Base-by-base conservation (phyloP, 2,329 filamentous ascomycete species). In the Blastomyces emzantsi region DNA sequence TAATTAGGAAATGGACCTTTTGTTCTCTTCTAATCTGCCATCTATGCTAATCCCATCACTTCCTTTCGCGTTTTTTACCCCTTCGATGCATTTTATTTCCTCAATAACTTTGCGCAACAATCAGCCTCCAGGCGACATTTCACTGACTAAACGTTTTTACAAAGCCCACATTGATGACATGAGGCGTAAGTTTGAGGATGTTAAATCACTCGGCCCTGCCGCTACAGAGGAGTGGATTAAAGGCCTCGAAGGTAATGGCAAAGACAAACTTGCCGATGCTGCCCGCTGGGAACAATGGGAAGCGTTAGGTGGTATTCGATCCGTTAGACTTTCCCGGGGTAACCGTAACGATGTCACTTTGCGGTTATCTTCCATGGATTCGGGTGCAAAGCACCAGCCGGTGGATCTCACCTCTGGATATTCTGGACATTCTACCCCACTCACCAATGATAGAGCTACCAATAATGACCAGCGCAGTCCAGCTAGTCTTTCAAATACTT, bases 141-240 rank as follows among this genome's bases (percentile, higher is more conserved):
- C 83, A 43, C 77, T 90, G 25, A 82, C 80, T 13, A 93, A 92
- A 72, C 78, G 86, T 59, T 92, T 87, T 70, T 86, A 82, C 73
- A 82, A 81, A 56, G 71, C 78, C 33, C 84, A 92, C 64, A 80
- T 91, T 45, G 81, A 86, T 33, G 79, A 80, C 8, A 81, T 92
- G 66, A 82, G 83, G 64, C 72, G 77, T 41, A 85, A 90, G 69
- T 85, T 90, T 67, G 77, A 83, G 54, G 78, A 84, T 5, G 88
- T 87, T 62, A 84, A 85, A 68, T 75, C 79, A n/a, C 81, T 90
- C 68, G 88, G 90, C n/a, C 69, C 81, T 55, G 86, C 87, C 52
- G 84, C 87, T 13, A 82, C 83, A 3, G 87, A 90, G 68, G 90
- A 92, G 73, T 94, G 90, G 90, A 79, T 86, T 39, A 92, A 92